These are phyloP conservation scores for Teunomyces atbi DNA, from an alignment of 805 yeast species.

Conservation along the genomic window DNA sequence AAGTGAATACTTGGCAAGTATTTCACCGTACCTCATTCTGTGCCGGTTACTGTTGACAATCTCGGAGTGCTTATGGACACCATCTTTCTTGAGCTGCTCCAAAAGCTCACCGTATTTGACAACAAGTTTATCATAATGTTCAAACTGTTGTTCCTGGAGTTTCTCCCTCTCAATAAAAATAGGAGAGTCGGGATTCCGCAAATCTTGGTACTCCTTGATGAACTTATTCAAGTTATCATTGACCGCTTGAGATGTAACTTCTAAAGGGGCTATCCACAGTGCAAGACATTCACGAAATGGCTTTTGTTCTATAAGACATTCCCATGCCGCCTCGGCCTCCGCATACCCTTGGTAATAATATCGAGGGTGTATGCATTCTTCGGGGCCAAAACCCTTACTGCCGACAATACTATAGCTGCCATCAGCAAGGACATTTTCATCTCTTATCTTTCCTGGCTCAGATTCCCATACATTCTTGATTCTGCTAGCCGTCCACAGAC, in stretches of 20 bases:
- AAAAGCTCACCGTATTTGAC: constrained; percentile 13
- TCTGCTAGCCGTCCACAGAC: constrained; percentile 23
- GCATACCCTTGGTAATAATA: constrained; percentile 25
- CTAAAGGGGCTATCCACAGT: constrained; percentile 12
- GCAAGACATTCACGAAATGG: not conserved
- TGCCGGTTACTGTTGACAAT: constrained; percentile 18
- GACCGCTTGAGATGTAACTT: constrained; percentile 7
- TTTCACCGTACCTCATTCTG: constrained; percentile 4
- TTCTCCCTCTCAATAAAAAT: constrained; percentile 5
- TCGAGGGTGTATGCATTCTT: constrained; percentile 29
- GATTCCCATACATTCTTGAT: constrained; percentile 30
- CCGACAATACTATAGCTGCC: constrained; percentile 32
- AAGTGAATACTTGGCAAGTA: constrained; percentile 4
- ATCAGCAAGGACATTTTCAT: constrained; percentile 16
- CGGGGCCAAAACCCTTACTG: constrained; percentile 24
- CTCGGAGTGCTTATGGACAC: constrained; percentile 35
- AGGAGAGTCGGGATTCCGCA: constrained; percentile 5
- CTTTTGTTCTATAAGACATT: constrained; percentile 18
- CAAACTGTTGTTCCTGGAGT: constrained; percentile 12
- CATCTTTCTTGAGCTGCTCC: constrained; percentile 14
- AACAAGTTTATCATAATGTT: constrained; percentile 12
- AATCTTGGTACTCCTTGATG: constrained; percentile 3
- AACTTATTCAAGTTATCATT: constrained; percentile 6
- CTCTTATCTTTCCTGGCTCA: constrained; percentile 9
- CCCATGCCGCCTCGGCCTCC: constrained; percentile 36